Evolutionary conservation across 2,329 filamentous ascomycete species (phyloP).

Genomic region (Dactylonectria macrodidyma): DNA sequence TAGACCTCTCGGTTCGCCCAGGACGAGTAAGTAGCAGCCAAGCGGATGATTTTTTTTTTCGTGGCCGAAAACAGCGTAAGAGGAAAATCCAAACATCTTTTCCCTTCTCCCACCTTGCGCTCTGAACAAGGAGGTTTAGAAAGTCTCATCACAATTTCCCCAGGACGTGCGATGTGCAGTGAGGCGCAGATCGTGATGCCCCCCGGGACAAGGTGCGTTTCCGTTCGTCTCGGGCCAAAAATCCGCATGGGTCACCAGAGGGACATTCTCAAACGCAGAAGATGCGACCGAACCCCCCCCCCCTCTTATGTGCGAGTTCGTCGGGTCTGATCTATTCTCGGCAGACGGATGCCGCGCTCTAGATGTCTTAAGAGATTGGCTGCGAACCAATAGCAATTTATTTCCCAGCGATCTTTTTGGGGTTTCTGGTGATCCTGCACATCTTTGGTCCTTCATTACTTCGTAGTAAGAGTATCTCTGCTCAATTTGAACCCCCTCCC

Average conservation of each 20-base stretch:
- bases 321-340: not conserved
- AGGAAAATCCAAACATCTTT: too few relatives aligned
- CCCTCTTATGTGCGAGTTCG: not conserved
- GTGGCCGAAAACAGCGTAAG: not conserved
- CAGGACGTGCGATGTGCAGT: slow-evolving; percentile 17
- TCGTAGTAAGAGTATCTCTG: too few relatives aligned
- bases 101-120: not conserved
- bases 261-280: not conserved
- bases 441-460: not conserved
- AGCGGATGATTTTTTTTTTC: not conserved
- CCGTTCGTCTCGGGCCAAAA: not conserved
- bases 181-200: slow-evolving; percentile 24
- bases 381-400: not conserved
- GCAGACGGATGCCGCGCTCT: not conserved
- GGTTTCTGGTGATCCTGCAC: not conserved
- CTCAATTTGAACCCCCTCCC: not conserved
- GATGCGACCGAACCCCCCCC: not conserved
- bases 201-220: not conserved
- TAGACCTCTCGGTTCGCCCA: too few relatives aligned
- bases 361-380: not conserved
- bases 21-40: too few relatives aligned
- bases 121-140: not conserved
- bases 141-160: slow-evolving; percentile 20
- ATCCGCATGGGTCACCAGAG: not conserved
- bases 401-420: not conserved